Evolutionary conservation across 768 basidiomycete genomes (phyloP), one percentile per base, ranked within the genome.

Genomic region (Mycena haematopus): DNA sequence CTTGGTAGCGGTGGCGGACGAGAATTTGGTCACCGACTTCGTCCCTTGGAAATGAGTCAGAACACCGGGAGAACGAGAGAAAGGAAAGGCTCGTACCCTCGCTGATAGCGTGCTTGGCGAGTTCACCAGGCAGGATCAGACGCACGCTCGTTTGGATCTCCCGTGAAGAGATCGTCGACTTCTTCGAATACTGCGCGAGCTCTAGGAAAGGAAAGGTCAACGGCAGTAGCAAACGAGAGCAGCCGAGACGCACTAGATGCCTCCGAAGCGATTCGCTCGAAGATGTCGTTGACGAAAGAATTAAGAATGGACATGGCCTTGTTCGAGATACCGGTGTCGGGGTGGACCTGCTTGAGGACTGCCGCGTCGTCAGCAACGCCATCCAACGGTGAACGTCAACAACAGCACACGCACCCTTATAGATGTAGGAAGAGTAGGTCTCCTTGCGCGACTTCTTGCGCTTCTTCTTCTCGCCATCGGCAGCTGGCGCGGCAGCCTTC

Each of bases 261-360:
- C 72, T 89, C 88, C 3, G 84, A 84, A 45, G 89, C 89, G 68
- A 91, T 90, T 46, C 90, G 86, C 77, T 91, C 91, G 70, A 92
- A 92, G 72, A 92, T 91, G 68, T 92, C 90, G 72, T 92, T 91
- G 69, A 92, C 90, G 73, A 92, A 92, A 0, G 90, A 91, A 81
- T 92, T 89, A 67, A 90, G 79, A 74, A 92, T 91, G 55, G 89
- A 87, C 89, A 91, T 90, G 13, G 88, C 88, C 79, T 93, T 92
- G 86, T 91, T 93, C 56, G 91, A 93, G 80, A 94, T 93, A 87
- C 92, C 93, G 65, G 92, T 93, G 77, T 93, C 93, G 64, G 93
- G 93, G 83, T 94, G 93, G 62, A 94, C 93, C 79, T 94, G 92
- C 82, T 92, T 93, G 74, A 94, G 82, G 70, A 93, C 92, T 90